Evolutionary conservation across 768 basidiomycete genomes (phyloP).

Genomic region (Podaxis mareebaensis): DNA sequence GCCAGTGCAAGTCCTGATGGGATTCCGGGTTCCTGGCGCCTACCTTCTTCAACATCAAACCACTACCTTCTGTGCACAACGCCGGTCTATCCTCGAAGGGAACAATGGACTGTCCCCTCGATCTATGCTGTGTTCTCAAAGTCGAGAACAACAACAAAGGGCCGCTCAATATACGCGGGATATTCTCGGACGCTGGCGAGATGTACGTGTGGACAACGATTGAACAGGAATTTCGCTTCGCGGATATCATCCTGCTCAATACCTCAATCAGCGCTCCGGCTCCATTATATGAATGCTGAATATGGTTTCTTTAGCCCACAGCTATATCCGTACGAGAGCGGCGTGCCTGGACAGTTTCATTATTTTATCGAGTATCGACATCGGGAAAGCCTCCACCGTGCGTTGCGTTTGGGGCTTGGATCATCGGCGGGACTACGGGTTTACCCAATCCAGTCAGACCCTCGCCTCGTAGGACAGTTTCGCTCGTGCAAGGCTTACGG

Average conservation of each 20-base stretch:
- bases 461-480: slow-evolving; percentile 23
- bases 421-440: slow-evolving; percentile 22
- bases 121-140: slow-evolving; percentile 25
- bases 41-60: slow-evolving; percentile 3
- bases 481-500: slow-evolving; percentile 17
- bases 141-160: slow-evolving; percentile 23
- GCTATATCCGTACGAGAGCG: slow-evolving; percentile 19
- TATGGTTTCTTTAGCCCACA: slow-evolving; percentile 14
- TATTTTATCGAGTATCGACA: slow-evolving; percentile 26
- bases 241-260: neutral
- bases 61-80: neutral
- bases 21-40: neutral
- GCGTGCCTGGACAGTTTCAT: slow-evolving; percentile 16
- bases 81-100: neutral
- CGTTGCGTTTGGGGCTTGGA: slow-evolving; percentile 23
- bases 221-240: neutral
- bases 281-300: neutral
- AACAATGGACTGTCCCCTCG: neutral
- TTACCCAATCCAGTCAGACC: slow-evolving; percentile 20
- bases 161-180: slow-evolving; percentile 20
- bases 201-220: slow-evolving; percentile 21
- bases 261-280: neutral
- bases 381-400: slow-evolving; percentile 23
- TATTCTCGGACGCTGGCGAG: slow-evolving; percentile 24
- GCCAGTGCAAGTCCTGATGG: neutral